These are phyloP conservation scores for Camelina neglecta DNA, from an alignment of 345 rosid species.

Conservation along the genomic window DNA sequence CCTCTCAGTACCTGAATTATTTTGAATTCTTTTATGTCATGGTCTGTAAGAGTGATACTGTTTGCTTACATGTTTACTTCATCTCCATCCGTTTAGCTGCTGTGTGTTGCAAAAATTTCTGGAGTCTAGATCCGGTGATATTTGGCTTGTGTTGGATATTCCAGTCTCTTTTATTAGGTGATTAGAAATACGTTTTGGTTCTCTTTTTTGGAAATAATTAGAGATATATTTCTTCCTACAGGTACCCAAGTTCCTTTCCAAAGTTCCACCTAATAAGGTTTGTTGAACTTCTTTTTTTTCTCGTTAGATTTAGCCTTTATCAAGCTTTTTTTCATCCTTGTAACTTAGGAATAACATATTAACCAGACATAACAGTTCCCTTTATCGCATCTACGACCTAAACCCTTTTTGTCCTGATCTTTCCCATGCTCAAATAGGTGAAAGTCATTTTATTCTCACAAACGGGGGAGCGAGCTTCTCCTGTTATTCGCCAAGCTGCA, in stretches of 20 bases:
- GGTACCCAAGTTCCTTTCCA: slow-evolving; percentile 46
- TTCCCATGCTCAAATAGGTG: slow-evolving; percentile 56
- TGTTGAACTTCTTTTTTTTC: slow-evolving; percentile 13
- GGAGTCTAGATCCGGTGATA: slow-evolving; percentile 29
- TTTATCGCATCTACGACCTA: slow-evolving; percentile 17
- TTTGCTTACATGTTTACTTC: slow-evolving; percentile 26
- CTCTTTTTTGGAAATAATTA: not conserved
- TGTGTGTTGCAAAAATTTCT: slow-evolving; percentile 3
- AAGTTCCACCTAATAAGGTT: slow-evolving; percentile 67
- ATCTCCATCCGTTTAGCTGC: slow-evolving; percentile 21
- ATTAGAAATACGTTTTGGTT: not conserved
- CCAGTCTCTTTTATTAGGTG: not conserved
- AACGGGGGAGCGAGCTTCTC: slow-evolving; percentile 93
- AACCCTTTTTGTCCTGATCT: slow-evolving; percentile 15
- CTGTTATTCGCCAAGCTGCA: slow-evolving; percentile 75
- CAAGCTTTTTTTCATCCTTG: slow-evolving; percentile 18
- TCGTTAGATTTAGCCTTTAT: slow-evolving; percentile 13
- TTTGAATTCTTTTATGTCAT: slow-evolving; percentile 17
- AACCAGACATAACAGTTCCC: slow-evolving; percentile 7
- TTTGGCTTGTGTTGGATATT: slow-evolving; percentile 18
- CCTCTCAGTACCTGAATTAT: not conserved
- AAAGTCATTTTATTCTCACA: slow-evolving; percentile 90
- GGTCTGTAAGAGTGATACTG: slow-evolving; percentile 20
- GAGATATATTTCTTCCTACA: slow-evolving; percentile 19
- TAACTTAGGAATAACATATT: slow-evolving; percentile 8